Evolutionary conservation across 2,329 filamentous ascomycete species (phyloP).

Genomic region (Botryotinia calthae): DNA sequence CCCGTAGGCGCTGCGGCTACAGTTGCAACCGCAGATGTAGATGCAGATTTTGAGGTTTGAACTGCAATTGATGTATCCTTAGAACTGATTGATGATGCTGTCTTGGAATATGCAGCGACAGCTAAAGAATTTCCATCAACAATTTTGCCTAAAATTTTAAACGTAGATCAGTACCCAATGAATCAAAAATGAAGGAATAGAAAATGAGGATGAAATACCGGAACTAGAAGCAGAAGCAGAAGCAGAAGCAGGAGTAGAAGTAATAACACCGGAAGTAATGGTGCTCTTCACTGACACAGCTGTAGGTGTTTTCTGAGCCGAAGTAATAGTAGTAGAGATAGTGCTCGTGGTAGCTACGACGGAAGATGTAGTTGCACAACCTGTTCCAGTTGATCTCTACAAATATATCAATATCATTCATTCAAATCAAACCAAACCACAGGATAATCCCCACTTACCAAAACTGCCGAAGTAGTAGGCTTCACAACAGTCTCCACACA

Average conservation of each 20-base stretch:
- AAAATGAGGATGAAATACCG: neutral
- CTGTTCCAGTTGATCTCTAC: constrained; percentile 16
- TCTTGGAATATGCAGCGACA: neutral
- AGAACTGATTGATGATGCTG: neutral
- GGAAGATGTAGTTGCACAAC: neutral
- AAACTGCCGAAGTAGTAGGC: constrained; percentile 16
- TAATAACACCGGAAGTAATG: neutral
- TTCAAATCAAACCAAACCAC: neutral
- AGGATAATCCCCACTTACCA: constrained; percentile 11
- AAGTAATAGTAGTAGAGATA: neutral
- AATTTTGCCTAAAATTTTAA: neutral
- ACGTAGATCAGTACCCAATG: neutral
- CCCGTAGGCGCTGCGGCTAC: constrained; percentile 7
- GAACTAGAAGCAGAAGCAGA: neutral
- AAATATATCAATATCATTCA: neutral
- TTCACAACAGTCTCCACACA: constrained; percentile 19
- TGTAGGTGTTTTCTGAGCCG: neutral
- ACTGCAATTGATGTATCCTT: neutral
- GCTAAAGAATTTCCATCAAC: neutral
- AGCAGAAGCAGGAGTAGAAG: neutral
- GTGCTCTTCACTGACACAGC: neutral
- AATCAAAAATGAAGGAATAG: too few relatives aligned
- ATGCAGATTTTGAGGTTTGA: constrained; percentile 1
- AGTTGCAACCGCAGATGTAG: neutral
- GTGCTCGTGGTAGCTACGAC: neutral